Evolutionary conservation across 768 basidiomycete genomes (phyloP), one percentile per base, ranked within the genome.

Genomic region (Terana coerulea): DNA sequence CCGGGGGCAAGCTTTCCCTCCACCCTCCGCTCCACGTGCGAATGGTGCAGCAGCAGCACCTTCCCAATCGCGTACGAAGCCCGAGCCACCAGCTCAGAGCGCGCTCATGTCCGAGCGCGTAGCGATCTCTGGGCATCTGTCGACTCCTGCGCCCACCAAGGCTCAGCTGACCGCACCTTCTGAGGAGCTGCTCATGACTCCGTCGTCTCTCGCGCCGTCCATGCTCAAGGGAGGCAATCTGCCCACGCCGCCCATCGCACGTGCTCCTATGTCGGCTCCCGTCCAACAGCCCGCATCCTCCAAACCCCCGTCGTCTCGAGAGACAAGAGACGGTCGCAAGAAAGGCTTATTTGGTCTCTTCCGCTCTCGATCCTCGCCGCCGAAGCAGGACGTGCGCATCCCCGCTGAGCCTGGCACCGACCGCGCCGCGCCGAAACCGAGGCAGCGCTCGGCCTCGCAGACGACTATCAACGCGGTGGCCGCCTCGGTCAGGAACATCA

Each of bases 171-270:
- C 15, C 36, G 63, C 55, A 14, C 47, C 72, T 19, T 65, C 70
- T 35, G 83, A 83, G 40, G 72, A 74, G 49, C 68, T 80, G 33
- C 72, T 86, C 30, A 75, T 73, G 60, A 86, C 84, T 0, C 83
- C 84, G 5, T 85, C 84, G 11, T 85, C 85, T 1, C 74, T 86
- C 15, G 79, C 79, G 3, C 77, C 70, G 3, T 72, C 72, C 0
- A 77, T 76, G 9, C 67, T 73, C 51, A 71, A 45, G 60, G 55
- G 25, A 48, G 45, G 45, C 17, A 31, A 24, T 12, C 28, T 8
- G 26, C 61, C 29, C 37, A 55, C 47, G 21, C 64, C 25, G 58
- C 50, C 52, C 22, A 17, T 59, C 48, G 37, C 43, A 41, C 34
- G 47, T 47, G 3, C 45, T 5, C 31, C 54, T 3, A 50, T 55